These are phyloP conservation scores for Cyclotella baltica DNA, from an alignment of 108 stramenopile species.

Conservation along the genomic window DNA sequence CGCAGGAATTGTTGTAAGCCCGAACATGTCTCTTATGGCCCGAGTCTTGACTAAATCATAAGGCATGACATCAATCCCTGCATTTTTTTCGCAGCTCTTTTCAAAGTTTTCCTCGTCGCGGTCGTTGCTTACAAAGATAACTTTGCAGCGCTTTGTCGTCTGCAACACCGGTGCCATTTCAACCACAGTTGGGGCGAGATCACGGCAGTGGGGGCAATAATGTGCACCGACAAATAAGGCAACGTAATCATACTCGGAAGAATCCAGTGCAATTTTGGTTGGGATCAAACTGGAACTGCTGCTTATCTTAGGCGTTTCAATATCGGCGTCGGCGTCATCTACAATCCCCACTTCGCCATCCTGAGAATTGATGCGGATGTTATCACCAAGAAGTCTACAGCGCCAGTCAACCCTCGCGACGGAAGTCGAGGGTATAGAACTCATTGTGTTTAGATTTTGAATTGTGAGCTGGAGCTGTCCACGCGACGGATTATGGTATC, in stretches of 20 bases:
- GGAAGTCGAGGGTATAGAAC: too few relatives aligned
- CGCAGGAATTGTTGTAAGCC: slow-evolving; percentile 31
- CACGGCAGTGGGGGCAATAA: slow-evolving; percentile 4
- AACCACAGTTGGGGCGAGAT: background rate
- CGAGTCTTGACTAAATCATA: slow-evolving; percentile 47
- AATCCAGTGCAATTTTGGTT: background rate
- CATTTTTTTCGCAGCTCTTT: slow-evolving; percentile 26
- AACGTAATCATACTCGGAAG: background rate
- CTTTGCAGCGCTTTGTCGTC: slow-evolving; percentile 25
- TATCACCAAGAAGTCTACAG: background rate
- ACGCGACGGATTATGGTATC: too few relatives aligned
- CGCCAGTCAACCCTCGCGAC: too few relatives aligned
- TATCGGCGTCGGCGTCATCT: background rate
- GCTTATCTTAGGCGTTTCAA: background rate
- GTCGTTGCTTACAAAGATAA: slow-evolving; percentile 60
- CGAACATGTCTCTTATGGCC: slow-evolving; percentile 58
- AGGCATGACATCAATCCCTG: slow-evolving; percentile 60
- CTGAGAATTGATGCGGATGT: background rate
- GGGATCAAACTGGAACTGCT: background rate
- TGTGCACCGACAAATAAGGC: slow-evolving; percentile 6
- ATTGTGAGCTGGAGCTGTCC: too few relatives aligned
- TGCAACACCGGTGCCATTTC: background rate
- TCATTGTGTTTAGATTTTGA: too few relatives aligned
- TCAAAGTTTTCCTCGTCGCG: slow-evolving; percentile 49
- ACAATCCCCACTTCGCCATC: background rate